phyloP scores from a whole-genome alignment of 805 yeast species.

The Metschnikowia picachoensis region DNA sequence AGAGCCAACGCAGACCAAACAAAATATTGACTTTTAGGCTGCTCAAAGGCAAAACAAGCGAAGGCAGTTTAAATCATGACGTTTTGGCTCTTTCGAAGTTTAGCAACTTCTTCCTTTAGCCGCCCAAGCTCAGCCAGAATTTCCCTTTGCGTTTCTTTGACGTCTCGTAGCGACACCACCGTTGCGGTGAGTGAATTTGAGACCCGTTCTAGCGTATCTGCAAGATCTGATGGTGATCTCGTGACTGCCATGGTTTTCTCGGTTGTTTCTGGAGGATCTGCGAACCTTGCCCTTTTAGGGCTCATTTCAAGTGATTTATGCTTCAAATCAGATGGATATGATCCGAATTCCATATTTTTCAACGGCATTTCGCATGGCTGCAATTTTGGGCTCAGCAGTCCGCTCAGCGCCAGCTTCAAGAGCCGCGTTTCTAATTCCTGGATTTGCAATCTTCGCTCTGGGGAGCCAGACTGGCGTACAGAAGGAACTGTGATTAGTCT shows the following conservation, averaged over 20 bases:
- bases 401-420: not conserved
- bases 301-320: not conserved
- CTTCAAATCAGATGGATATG: too few relatives aligned
- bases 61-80: not conserved
- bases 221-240: not conserved
- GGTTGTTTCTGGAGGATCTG: not conserved
- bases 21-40: slow-evolving; percentile 32
- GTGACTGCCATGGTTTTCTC: not conserved
- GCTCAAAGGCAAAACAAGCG: not conserved
- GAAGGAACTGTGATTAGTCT: slow-evolving; percentile 17
- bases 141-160: slow-evolving; percentile 7
- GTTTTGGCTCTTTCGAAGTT: slow-evolving; percentile 4
- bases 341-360: too few relatives aligned
- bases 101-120: slow-evolving; percentile 5
- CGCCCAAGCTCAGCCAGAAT: slow-evolving; percentile 9
- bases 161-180: slow-evolving; percentile 8
- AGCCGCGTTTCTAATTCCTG: slow-evolving; percentile 23
- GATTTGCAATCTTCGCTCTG: slow-evolving; percentile 29
- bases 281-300: slow-evolving; percentile 4
- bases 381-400: not conserved
- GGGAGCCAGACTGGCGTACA: slow-evolving; percentile 33
- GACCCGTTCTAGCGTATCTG: slow-evolving; percentile 6
- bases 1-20: slow-evolving; percentile 32
- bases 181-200: slow-evolving; percentile 7
- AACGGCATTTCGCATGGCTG: not conserved